Conservation (phyloP, 768 basidiomycete genomes). For the Naganishia randhawae region DNA sequence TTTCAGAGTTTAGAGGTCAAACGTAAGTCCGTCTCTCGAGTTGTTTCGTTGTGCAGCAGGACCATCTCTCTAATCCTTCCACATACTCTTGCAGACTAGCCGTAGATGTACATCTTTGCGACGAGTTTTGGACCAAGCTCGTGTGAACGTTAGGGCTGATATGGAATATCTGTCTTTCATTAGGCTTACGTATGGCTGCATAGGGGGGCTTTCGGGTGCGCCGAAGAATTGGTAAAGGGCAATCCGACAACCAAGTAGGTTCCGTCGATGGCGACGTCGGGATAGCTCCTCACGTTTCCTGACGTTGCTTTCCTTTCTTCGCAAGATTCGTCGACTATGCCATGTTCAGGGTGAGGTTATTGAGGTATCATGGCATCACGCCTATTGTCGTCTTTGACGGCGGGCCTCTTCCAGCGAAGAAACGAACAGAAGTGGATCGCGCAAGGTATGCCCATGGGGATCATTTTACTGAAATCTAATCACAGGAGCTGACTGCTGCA, state of each 20-base stretch:
- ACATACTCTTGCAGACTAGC: not conserved
- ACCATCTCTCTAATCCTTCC: not conserved
- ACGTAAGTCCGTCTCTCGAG: constrained; percentile 52
- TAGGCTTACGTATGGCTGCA: constrained; percentile 65
- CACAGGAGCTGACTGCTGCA: not conserved
- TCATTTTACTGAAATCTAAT: not conserved
- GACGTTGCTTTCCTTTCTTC: not conserved
- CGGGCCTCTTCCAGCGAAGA: constrained; percentile 90
- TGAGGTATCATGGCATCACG: constrained; percentile 75
- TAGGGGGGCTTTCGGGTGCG: constrained; percentile 79
- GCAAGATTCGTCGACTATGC: constrained; percentile 90
- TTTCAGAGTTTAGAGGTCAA: constrained; percentile 77
- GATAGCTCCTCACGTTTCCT: constrained; percentile 1
- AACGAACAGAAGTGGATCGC: constrained; percentile 77
- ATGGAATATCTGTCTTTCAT: not conserved
- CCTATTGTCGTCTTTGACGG: constrained; percentile 97
- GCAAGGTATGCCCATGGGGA: constrained; percentile 52
- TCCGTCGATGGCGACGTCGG: not conserved
- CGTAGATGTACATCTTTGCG: constrained; percentile 1
- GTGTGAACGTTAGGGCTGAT: not conserved
- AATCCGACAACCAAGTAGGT: constrained; percentile 75
- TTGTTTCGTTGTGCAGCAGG: constrained; percentile 2
- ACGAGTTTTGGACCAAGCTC: not conserved
- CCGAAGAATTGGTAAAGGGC: constrained; percentile 82
- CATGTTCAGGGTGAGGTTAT: constrained; percentile 82